Conservation (phyloP, 805 yeast species). For the Yamadazyma akitaensis region DNA sequence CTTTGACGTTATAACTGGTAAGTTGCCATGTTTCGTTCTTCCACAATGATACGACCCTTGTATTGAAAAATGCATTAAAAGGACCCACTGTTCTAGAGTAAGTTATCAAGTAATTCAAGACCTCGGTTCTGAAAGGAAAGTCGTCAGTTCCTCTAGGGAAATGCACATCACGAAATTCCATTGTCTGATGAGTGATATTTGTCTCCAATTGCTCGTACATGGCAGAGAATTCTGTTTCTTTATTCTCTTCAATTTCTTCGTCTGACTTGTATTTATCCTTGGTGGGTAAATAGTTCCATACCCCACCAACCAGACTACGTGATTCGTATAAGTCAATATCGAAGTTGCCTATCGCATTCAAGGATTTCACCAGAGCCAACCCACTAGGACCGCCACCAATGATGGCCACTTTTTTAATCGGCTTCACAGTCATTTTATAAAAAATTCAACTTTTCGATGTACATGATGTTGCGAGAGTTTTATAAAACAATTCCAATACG, state of each 20-base stretch:
- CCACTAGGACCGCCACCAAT: constrained; percentile 83
- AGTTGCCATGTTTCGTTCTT: constrained; percentile 17
- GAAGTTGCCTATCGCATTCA: constrained; percentile 48
- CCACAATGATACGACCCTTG: constrained; percentile 14
- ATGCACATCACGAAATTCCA: constrained; percentile 48
- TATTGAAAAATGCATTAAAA: constrained; percentile 12
- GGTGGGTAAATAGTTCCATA: constrained; percentile 51
- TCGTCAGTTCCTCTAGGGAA: constrained; percentile 31
- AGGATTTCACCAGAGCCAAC: constrained; percentile 60
- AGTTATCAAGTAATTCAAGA: constrained; percentile 54
- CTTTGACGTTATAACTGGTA: constrained; percentile 6
- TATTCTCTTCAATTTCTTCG: constrained; percentile 10
- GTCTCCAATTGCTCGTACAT: constrained; percentile 69
- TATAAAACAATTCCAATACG: background rate
- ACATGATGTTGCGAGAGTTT: background rate
- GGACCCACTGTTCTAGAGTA: constrained; percentile 40
- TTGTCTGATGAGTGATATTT: constrained; percentile 59
- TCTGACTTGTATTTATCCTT: constrained; percentile 7
- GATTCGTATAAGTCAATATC: constrained; percentile 59
- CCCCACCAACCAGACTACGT: constrained; percentile 64
- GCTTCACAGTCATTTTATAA: background rate
- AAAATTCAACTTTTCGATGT: too few species aligned
- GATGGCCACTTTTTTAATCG: constrained; percentile 49
- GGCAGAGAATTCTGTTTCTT: constrained; percentile 33
- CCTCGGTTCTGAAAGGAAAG: constrained; percentile 62